Evolutionary conservation across 345 rosid species (phyloP).

Genomic region (Dipteronia dyeriana): DNA sequence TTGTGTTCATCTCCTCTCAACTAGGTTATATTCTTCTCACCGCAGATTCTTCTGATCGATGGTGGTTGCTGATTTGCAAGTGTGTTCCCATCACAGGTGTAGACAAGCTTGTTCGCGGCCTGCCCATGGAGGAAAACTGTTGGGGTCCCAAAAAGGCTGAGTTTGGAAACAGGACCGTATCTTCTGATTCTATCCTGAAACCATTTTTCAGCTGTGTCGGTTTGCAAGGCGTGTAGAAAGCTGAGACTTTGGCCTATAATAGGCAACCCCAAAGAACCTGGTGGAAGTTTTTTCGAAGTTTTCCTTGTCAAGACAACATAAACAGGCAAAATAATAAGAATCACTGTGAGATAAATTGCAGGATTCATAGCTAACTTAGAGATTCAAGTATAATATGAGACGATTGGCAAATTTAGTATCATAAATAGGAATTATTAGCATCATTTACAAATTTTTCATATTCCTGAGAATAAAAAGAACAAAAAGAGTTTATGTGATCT

Average conservation of each 20-base stretch:
- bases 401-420: too few species aligned
- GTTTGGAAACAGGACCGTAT: conserved; percentile 43
- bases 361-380: not conserved
- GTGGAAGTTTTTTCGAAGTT: conserved; percentile 33
- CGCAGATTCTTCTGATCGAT: conserved; percentile 23
- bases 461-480: too few species aligned
- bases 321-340: conserved; percentile 28
- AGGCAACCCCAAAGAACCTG: conserved; percentile 44
- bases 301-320: conserved; percentile 16
- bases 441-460: too few species aligned
- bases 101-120: conserved; percentile 39
- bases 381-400: not conserved
- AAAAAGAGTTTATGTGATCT: too few species aligned
- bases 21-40: conserved; percentile 30
- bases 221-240: conserved; percentile 29
- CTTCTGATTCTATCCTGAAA: conserved; percentile 24
- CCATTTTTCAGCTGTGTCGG: conserved; percentile 33
- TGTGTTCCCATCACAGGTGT: conserved; percentile 10
- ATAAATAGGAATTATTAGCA: too few species aligned
- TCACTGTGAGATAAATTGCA: not conserved
- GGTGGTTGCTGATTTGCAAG: conserved; percentile 21
- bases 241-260: conserved; percentile 41
- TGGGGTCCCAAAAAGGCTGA: conserved; percentile 26
- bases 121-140: conserved; percentile 36
- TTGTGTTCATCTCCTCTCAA: conserved; percentile 34